A percentile compares a stretch with the other conserved stretches of the same genome.
Evolutionary conservation across 106 monocot genomes (phyloP).

Genomic region (Gastrodia elata): DNA sequence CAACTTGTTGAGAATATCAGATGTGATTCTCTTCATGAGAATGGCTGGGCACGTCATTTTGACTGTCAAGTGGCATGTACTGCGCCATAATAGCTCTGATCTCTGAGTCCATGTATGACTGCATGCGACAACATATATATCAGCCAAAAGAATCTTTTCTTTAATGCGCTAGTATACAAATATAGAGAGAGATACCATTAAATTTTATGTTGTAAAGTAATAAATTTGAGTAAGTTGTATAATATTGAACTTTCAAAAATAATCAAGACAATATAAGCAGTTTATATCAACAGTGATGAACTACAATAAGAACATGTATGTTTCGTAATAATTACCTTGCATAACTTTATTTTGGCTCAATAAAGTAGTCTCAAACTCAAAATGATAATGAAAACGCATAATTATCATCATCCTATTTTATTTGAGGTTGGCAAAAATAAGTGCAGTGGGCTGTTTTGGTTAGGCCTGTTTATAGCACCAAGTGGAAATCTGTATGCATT

Average conservation of each 20-base stretch:
- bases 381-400: neutral
- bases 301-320: neutral
- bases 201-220: no score
- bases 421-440: neutral
- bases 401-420: neutral
- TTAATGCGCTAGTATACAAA: neutral
- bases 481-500: no score
- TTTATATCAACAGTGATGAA: no score
- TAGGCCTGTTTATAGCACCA: no score
- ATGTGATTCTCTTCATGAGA: conserved; percentile 12
- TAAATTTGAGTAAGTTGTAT: no score
- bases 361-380: neutral
- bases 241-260: no score
- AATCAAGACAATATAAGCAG: no score
- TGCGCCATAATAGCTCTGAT: conserved; percentile 76
- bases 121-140: no score
- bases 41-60: conserved; percentile 32
- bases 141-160: no score
- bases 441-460: neutral
- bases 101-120: conserved; percentile 49
- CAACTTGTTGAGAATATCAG: neutral
- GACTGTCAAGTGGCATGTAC: conserved; percentile 76
- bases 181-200: neutral
- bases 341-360: neutral
- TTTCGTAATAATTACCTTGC: neutral